phyloP scores from a whole-genome alignment of 768 basidiomycete species.

The Mycena kentingensis region DNA sequence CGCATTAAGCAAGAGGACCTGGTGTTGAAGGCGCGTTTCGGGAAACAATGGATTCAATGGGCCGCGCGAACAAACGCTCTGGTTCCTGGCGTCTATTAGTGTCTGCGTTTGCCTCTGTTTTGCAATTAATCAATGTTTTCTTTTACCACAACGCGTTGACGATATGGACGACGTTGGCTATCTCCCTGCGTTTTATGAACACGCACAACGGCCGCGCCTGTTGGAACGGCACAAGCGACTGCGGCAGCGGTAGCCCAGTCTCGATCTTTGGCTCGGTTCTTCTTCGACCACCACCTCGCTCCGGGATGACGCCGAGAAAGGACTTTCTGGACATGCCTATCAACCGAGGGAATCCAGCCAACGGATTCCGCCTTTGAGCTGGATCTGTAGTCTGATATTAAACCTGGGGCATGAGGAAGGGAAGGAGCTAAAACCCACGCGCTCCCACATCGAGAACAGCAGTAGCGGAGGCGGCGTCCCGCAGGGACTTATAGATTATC shows the following conservation, averaged over 20 bases:
- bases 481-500: constrained; percentile 74
- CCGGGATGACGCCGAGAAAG: constrained; percentile 72
- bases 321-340: constrained; percentile 85
- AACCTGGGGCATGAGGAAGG: constrained; percentile 1
- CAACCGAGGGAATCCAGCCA: constrained; percentile 64
- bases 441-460: constrained; percentile 38
- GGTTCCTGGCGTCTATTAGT: constrained; percentile 35
- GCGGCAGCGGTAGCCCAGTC: constrained; percentile 79
- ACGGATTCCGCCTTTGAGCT: constrained; percentile 41
- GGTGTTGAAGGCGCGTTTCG: constrained; percentile 32
- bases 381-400: constrained; percentile 12
- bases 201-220: constrained; percentile 69
- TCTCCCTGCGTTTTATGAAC: constrained; percentile 80
- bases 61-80: constrained; percentile 29
- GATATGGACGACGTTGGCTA: constrained; percentile 72
- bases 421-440: constrained; percentile 26
- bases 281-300: constrained; percentile 49
- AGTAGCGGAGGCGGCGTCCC: constrained; percentile 49
- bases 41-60: constrained; percentile 36
- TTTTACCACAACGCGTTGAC: constrained; percentile 61
- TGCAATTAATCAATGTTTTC: not conserved
- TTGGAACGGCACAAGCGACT: constrained; percentile 72
- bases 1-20: constrained; percentile 35
- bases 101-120: not conserved
- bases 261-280: constrained; percentile 67